Base-by-base conservation (phyloP, 306 rosid species). In the Crotalaria pallida region DNA sequence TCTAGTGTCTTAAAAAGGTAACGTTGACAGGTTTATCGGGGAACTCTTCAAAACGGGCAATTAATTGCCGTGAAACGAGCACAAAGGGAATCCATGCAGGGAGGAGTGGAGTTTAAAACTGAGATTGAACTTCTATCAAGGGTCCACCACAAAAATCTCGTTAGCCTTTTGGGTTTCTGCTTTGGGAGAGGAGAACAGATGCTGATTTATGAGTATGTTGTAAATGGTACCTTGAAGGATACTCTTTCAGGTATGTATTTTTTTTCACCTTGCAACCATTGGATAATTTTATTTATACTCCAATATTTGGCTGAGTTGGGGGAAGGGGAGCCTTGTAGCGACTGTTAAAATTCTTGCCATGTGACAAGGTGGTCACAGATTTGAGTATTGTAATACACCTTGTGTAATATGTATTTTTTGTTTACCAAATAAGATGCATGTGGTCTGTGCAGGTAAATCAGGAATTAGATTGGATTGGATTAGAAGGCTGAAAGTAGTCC, bases 81-180 rank as follows among this genome's bases (percentile, higher is more conserved):
- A 48, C 75, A 65, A 61, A 60, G 61, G 50, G 93, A 84, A 67
- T 87, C 97, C 2, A 72, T 65, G 79, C 96, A 87, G 55, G 91
- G 89, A 34, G 88, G 72, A 1, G 24, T 76, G 22, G 88, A 91
- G 79, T 91, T 91, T 67, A 91, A 79, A 69, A 84, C 85, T 9
- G 97, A 91, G 84, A 88, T 91, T 73, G 97, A 88, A 72, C 91
- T 91, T 61, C 82, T 91, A 31, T 91, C 97, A 26, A 86, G 97
- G 59, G 96, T 88, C 55, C 97, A 91, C 57, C 97, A 91, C 49
- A 91, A 76, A 62, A 91, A 91, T 77, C 85, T 91, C 12, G 97
- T 91, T 38, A 51, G 79, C 67, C 91, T 91, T 22, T 11, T 82
- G 2, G 97, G 97, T 31, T 91, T 85, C 71, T 88, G 91, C 76